phyloP scores from a whole-genome alignment of 495 filamentous ascomycete species.

The Neurospora hispaniola region DNA sequence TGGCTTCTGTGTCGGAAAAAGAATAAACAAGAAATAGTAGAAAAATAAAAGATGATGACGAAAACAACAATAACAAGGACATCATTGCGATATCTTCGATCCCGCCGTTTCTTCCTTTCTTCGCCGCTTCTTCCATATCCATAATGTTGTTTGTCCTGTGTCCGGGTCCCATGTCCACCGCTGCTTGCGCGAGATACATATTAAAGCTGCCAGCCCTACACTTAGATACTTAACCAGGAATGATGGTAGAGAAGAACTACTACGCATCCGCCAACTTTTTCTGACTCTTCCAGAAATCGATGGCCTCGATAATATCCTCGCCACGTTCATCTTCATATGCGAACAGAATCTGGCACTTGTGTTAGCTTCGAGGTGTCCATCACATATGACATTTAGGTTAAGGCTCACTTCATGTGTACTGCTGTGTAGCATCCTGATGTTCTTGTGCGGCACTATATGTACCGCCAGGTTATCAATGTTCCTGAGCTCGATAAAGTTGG shows the following conservation, averaged over 20 bases:
- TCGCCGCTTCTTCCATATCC: background rate
- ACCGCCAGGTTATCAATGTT: constrained; percentile 88
- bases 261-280: constrained; percentile 25
- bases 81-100: background rate
- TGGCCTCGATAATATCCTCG: constrained; percentile 84
- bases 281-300: constrained; percentile 88
- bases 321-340: constrained; percentile 96
- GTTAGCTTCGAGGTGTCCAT: constrained; percentile 10
- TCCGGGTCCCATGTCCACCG: background rate
- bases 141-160: background rate
- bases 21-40: background rate
- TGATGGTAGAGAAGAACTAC: background rate
- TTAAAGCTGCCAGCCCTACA: background rate
- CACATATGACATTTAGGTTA: background rate
- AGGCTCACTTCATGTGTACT: constrained; percentile 82
- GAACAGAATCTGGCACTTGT: constrained; percentile 64
- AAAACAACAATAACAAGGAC: background rate
- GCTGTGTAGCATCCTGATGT: constrained; percentile 93
- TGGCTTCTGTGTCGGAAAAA: background rate
- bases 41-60: background rate
- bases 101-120: background rate
- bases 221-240: background rate
- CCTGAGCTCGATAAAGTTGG: constrained; percentile 95
- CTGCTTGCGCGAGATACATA: background rate
- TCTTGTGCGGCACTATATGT: constrained; percentile 89